Base-by-base conservation (phyloP, 768 basidiomycete genomes). In the Calocybe gangraenosa region DNA sequence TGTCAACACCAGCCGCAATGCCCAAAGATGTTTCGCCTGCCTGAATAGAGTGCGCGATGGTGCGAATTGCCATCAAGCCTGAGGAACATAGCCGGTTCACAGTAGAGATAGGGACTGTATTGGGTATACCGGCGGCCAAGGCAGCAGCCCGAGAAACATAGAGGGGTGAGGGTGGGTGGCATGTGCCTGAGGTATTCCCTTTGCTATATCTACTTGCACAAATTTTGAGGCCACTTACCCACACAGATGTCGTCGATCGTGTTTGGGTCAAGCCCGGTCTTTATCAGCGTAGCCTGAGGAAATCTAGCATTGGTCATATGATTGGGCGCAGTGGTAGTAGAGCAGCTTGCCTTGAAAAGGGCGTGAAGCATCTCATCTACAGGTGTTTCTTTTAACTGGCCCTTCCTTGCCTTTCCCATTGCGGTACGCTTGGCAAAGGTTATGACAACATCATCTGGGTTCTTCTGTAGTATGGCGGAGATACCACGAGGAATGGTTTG, bases 311-410 rank as follows among this genome's bases (percentile, higher is more conserved):
- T 14, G 18, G 30, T 34, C 19, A 31, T 21, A 28, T 11, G 3
- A 35, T 42, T 5, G 31, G 35, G 23, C 2, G 33, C 18, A n/a
- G 22, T 28, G 22, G 20, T 11, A 22, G 33, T 10, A 33, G n/a
- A n/a, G 25, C 7, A 3, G 46, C 62, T 49, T 50, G 83, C 92
- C 70, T 84, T 86, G 70, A 96, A 84, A 32, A 96, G 71, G 19
- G 84, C 83, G 48, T 78, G 73, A 51, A 97, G 73, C 45, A 98
- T 73, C 59, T 94, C 91, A 54, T 96, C 95, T 11, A 93, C 87
- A 3, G 84, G 79, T 1, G 78, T 80, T 58, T 91, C 87, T 63
- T 78, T 86, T 65, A 78, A 70, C 3, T 79, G 86, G 21, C 89
- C 89, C 54, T 84, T 88, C 61, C 74, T 84, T 3, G 88, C 80